Conservation (phyloP, 2,329 filamentous ascomycete species). For the Botrytis pseudocinerea region DNA sequence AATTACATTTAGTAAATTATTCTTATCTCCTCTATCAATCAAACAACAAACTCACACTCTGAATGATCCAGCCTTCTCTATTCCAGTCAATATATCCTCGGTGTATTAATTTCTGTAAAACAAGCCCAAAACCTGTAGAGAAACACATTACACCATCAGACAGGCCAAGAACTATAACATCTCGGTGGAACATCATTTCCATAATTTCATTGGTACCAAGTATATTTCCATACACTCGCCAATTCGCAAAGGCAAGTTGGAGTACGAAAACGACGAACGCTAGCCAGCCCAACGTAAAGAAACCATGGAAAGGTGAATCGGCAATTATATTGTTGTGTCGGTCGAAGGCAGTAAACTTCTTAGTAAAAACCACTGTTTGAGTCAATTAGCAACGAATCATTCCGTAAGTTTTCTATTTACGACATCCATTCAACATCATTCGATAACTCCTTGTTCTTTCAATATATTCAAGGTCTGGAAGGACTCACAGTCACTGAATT, state of each 20-base stretch:
- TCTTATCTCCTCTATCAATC: neutral
- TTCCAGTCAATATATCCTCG: slow-evolving; percentile 68
- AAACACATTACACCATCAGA: slow-evolving; percentile 71
- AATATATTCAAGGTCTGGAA: neutral
- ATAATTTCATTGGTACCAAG: slow-evolving; percentile 73
- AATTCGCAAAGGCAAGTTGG: slow-evolving; percentile 68
- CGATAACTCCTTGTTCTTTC: neutral
- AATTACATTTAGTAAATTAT: slow-evolving; percentile 14
- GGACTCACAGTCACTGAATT: slow-evolving; percentile 46
- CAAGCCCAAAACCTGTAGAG: slow-evolving; percentile 63
- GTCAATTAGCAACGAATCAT: neutral
- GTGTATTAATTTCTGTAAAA: slow-evolving; percentile 62
- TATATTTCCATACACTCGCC: slow-evolving; percentile 64
- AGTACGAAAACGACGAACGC: slow-evolving; percentile 65
- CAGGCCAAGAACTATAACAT: slow-evolving; percentile 55
- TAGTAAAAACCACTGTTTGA: slow-evolving; percentile 64
- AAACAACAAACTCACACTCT: slow-evolving; percentile 53
- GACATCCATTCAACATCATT: neutral
- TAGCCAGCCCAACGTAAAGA: slow-evolving; percentile 79
- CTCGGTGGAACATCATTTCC: slow-evolving; percentile 62
- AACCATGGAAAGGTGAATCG: slow-evolving; percentile 73
- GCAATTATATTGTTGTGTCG: slow-evolving; percentile 64
- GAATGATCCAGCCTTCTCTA: slow-evolving; percentile 68
- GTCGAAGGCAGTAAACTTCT: slow-evolving; percentile 73
- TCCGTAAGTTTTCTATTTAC: neutral